phyloP scores from a whole-genome alignment of 2,329 filamentous ascomycete genomes.

The Fusarium pilosicola region DNA sequence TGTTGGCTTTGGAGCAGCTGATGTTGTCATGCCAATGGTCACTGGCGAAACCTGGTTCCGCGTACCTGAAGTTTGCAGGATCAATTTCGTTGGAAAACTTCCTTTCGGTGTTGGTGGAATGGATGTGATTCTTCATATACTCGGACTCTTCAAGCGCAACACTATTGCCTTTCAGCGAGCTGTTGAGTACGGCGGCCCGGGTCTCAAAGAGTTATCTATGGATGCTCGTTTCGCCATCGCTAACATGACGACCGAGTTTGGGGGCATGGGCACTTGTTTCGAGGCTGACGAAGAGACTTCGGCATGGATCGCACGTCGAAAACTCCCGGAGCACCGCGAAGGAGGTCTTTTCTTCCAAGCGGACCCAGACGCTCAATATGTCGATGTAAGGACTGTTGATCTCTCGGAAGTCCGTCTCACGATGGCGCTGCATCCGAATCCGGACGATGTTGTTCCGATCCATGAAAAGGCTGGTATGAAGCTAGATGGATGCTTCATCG shows the following conservation, averaged over 20 bases:
- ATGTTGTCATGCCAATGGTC: not conserved
- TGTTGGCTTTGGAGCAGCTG: not conserved
- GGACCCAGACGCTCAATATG: not conserved
- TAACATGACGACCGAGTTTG: not conserved
- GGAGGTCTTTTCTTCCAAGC: not conserved
- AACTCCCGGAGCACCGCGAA: not conserved
- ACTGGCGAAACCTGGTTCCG: not conserved
- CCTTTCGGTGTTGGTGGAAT: not conserved
- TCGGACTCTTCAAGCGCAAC: not conserved
- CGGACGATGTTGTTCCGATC: not conserved
- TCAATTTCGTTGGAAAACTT: not conserved
- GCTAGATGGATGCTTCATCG: not conserved
- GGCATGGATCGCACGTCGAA: not conserved
- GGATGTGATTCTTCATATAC: not conserved
- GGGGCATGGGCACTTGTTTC: not conserved
- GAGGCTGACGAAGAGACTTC: not conserved
- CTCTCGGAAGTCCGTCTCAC: not conserved
- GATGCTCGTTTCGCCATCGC: not conserved
- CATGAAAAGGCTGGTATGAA: not conserved
- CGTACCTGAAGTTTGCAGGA: not conserved
- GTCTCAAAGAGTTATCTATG: not conserved
- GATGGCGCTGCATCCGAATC: not conserved
- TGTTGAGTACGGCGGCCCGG: not conserved
- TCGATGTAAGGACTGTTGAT: not conserved
- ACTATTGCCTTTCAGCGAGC: not conserved